A percentile compares a stretch with the other conserved stretches of the same genome.
Conservation (phyloP, 1,284 basidiomycete species). For the Malassezia caprae region DNA sequence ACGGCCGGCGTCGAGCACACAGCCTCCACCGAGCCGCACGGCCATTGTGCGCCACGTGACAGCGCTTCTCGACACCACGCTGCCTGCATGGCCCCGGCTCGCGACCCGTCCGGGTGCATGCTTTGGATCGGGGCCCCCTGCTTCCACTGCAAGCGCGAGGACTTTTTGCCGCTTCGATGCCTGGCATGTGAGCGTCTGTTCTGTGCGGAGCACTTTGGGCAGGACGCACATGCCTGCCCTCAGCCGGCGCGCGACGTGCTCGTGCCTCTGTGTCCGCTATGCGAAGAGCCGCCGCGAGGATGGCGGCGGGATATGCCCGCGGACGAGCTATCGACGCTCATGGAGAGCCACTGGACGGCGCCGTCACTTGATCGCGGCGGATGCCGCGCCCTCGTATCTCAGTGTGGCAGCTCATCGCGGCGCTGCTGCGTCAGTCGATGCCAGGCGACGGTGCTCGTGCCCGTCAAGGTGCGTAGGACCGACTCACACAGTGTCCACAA, state of each 20-base stretch:
- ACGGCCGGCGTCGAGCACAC: background rate
- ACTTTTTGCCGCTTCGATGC: conserved; percentile 15
- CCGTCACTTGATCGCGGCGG: background rate
- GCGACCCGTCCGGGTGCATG: conserved; percentile 3
- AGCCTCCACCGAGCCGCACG: background rate
- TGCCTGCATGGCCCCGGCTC: background rate
- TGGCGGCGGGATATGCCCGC: conserved; percentile 8
- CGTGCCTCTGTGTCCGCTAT: conserved; percentile 13
- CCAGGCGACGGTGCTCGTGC: background rate
- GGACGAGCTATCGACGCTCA: background rate
- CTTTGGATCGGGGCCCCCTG: conserved; percentile 17
- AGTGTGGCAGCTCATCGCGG: background rate
- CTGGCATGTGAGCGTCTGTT: conserved; percentile 3
- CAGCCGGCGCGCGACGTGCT: background rate
- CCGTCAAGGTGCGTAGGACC: background rate
- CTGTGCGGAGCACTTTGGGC: conserved; percentile 8
- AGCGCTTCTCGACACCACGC: background rate
- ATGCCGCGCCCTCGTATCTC: conserved; percentile 4
- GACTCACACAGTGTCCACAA: conserved; percentile 3
- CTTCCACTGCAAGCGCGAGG: conserved; percentile 8
- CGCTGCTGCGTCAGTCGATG: background rate
- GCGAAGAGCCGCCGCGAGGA: conserved; percentile 10
- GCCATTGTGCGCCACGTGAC: background rate
- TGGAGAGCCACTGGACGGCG: conserved; percentile 8
- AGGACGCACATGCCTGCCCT: conserved; percentile 4